These are phyloP conservation scores for Colletotrichum incanum DNA, from an alignment of 2,329 filamentous ascomycete genomes.

Conservation along the genomic window DNA sequence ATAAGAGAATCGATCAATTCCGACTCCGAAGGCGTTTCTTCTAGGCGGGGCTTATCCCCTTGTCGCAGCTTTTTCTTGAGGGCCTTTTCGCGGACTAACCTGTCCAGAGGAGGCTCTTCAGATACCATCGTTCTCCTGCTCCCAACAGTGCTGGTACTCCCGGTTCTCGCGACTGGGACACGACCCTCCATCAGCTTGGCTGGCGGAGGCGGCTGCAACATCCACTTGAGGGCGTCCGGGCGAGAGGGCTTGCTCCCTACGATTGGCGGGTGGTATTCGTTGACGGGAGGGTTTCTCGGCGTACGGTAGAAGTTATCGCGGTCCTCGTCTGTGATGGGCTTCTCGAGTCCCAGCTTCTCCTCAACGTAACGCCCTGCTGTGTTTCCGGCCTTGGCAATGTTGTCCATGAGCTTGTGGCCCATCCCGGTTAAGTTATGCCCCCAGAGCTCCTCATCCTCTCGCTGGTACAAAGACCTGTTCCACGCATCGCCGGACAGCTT, in stretches of 20 bases:
- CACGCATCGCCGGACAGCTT: conserved; percentile 71
- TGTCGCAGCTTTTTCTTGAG: conserved; percentile 63
- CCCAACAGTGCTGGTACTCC: conserved; percentile 69
- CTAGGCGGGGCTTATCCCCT: conserved; percentile 47
- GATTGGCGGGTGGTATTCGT: conserved; percentile 88
- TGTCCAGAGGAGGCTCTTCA: conserved; percentile 60
- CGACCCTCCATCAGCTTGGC: conserved; percentile 94
- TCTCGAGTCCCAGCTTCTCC: conserved; percentile 68
- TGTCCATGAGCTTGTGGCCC: conserved; percentile 71
- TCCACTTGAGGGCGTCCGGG: conserved; percentile 85
- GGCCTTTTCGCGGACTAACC: conserved; percentile 62
- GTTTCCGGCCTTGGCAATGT: conserved; percentile 71
- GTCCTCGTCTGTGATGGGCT: conserved; percentile 64
- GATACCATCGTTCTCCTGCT: conserved; percentile 61
- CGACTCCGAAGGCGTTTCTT: conserved; percentile 58
- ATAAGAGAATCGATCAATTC: conserved; percentile 62
- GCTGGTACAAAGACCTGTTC: conserved; percentile 86
- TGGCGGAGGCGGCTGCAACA: conserved; percentile 92
- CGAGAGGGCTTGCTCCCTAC: conserved; percentile 81
- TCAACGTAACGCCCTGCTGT: conserved; percentile 70
- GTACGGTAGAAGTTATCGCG: conserved; percentile 74
- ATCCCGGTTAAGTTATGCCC: conserved; percentile 72
- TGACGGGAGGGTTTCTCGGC: conserved; percentile 80
- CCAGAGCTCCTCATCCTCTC: conserved; percentile 92
- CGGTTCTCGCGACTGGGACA: conserved; percentile 76